Conservation (phyloP, 106 monocot species). For the Acanthochlamys bracteata region DNA sequence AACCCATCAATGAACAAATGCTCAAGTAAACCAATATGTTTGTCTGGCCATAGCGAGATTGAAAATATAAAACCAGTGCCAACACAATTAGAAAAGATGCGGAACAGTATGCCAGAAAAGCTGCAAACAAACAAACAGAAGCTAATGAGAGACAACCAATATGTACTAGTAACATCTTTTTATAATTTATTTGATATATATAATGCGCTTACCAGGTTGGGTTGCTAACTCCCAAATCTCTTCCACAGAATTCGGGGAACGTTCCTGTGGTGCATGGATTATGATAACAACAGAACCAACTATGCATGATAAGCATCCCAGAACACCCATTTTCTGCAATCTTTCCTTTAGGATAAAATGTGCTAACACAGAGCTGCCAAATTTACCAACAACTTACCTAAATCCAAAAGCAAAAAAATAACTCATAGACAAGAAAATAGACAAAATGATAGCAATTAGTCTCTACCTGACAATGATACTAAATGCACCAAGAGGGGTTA, state of each 20-base stretch:
- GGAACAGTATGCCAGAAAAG: constrained; percentile 48
- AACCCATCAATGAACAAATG: constrained; percentile 80
- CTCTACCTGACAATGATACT: constrained; percentile 76
- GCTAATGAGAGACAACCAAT: too few relatives aligned
- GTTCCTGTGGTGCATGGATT: constrained; percentile 74
- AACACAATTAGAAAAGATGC: constrained; percentile 23
- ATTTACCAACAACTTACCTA: not conserved
- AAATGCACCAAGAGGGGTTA: constrained; percentile 79
- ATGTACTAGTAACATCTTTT: too few relatives aligned
- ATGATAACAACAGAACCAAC: constrained; percentile 76
- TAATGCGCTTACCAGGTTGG: constrained; percentile 43
- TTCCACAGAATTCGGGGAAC: constrained; percentile 43
- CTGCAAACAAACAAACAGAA: constrained; percentile 24
- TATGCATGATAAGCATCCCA: constrained; percentile 69
- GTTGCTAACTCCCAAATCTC: constrained; percentile 81
- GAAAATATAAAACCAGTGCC: constrained; percentile 40
- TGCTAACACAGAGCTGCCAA: constrained; percentile 60
- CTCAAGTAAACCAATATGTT: constrained; percentile 73
- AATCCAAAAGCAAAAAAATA: not conserved
- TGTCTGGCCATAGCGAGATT: constrained; percentile 60
- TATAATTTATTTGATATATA: too few relatives aligned
- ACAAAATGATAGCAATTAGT: not conserved
- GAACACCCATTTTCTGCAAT: constrained; percentile 52
- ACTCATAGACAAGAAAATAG: not conserved
- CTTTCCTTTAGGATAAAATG: constrained; percentile 69